phyloP scores from a whole-genome alignment of 73 alveolate genomes.

The Uronychia setigera region DNA sequence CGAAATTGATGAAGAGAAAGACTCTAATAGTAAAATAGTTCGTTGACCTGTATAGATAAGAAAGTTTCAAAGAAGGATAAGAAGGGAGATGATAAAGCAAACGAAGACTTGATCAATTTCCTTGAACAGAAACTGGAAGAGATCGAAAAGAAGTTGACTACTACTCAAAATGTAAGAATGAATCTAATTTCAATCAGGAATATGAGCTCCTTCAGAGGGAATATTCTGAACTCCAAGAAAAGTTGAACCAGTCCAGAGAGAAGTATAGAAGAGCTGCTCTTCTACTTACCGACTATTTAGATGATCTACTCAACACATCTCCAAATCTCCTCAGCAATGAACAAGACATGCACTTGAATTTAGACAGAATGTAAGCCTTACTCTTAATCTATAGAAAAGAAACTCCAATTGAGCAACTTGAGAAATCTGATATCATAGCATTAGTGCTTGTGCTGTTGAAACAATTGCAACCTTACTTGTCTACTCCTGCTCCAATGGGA shows the following conservation, averaged over 20 bases:
- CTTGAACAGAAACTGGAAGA: conserved; percentile 69
- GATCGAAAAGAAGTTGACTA: conserved; percentile 64
- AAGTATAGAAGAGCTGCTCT: conserved; percentile 70
- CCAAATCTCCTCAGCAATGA: conserved; percentile 54
- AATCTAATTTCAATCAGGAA: conserved; percentile 9
- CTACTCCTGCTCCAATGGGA: conserved; percentile 9
- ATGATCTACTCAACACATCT: conserved; percentile 54
- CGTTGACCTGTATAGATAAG: neutral
- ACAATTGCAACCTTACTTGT: conserved; percentile 62
- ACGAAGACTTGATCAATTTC: conserved; percentile 65
- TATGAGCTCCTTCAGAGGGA: conserved; percentile 54
- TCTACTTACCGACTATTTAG: conserved; percentile 62
- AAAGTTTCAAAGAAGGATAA: conserved; percentile 3
- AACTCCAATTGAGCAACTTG: conserved; percentile 60
- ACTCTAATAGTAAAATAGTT: neutral
- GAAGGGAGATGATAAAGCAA: conserved; percentile 25
- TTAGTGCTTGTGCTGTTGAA: conserved; percentile 60
- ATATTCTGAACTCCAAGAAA: conserved; percentile 56
- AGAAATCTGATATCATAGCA: conserved; percentile 62
- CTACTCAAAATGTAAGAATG: conserved; percentile 22
- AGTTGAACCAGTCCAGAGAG: conserved; percentile 56
- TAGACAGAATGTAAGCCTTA: conserved; percentile 53
- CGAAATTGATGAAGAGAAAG: conserved; percentile 60
- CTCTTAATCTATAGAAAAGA: conserved; percentile 39
- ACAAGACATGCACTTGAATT: conserved; percentile 70